Conservation (phyloP, 176 grass and related monocot genomes). For the Panicum miliaceum region DNA sequence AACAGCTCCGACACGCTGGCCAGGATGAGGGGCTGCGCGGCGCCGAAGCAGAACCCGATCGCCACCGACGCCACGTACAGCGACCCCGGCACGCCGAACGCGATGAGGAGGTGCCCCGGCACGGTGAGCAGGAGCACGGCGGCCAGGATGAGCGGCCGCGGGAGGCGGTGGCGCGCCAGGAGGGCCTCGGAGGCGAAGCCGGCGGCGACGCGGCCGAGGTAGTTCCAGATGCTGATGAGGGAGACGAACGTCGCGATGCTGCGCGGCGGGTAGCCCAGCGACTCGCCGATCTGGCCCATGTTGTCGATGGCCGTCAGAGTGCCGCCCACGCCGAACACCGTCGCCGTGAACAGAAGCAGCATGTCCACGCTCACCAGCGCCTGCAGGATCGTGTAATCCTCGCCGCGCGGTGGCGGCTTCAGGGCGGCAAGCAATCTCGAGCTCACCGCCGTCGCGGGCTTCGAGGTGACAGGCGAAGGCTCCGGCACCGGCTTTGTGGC, state of each 20-base stretch:
- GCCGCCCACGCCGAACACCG: conserved; percentile 56
- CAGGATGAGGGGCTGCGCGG: conserved; percentile 42
- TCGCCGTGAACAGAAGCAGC: conserved; percentile 61
- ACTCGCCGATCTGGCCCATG: conserved; percentile 71
- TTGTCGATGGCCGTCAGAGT: conserved; percentile 70
- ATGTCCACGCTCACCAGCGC: conserved; percentile 81
- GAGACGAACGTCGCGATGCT: conserved; percentile 60
- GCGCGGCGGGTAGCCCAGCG: conserved; percentile 48
- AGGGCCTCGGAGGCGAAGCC: conserved; percentile 52
- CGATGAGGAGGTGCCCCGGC: conserved; percentile 41
- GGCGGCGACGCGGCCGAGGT: conserved; percentile 48
- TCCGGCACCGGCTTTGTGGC: neutral
- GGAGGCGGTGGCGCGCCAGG: neutral
- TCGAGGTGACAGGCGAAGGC: neutral
- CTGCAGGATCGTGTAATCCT: conserved; percentile 83
- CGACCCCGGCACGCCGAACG: conserved; percentile 43
- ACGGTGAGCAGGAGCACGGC: conserved; percentile 37
- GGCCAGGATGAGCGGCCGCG: conserved; percentile 42
- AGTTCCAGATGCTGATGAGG: conserved; percentile 66
- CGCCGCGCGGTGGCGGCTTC: conserved; percentile 53
- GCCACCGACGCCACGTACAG: conserved; percentile 47
- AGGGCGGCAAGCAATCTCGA: neutral
- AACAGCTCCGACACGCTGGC: conserved; percentile 56
- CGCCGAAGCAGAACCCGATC: conserved; percentile 58
- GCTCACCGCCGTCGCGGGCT: neutral